Conservation (phyloP, 352 stramenopile genomes). For the Globisporangium acanthophoron region DNA sequence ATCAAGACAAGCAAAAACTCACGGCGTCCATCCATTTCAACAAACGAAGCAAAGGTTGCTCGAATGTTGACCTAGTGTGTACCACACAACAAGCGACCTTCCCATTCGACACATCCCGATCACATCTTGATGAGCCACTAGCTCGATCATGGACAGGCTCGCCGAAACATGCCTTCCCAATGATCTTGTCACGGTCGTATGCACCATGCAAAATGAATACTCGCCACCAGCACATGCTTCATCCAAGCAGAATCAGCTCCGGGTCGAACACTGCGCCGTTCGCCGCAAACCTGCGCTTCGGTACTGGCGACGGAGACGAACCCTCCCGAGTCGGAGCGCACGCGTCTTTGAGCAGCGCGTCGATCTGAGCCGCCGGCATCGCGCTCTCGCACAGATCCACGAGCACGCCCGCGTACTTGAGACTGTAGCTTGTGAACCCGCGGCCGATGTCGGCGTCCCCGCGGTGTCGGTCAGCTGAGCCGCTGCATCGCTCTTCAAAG, state of each 20-base stretch:
- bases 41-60: too few species aligned
- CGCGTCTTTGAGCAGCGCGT: constrained; percentile 26
- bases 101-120: too few species aligned
- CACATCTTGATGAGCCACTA: too few species aligned
- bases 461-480: constrained; percentile 3
- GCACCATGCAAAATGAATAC: too few species aligned
- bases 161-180: too few species aligned
- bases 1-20: too few species aligned
- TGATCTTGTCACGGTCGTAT: too few species aligned
- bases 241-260: constrained; percentile 10
- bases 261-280: constrained; percentile 17
- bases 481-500: constrained; percentile 24
- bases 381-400: constrained; percentile 37
- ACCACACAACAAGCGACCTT: too few species aligned
- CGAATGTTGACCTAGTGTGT: too few species aligned
- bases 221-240: background rate
- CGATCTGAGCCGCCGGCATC: constrained; percentile 18
- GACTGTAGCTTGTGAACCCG: constrained; percentile 60
- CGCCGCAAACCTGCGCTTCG: background rate
- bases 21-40: too few species aligned
- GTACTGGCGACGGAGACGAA: background rate
- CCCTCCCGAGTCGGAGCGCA: constrained; percentile 9
- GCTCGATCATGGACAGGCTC: too few species aligned
- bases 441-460: constrained; percentile 23
- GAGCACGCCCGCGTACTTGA: constrained; percentile 53